Evolutionary conservation across 495 filamentous ascomycete genomes (phyloP).

Genomic region (Daldinia concentrica): DNA sequence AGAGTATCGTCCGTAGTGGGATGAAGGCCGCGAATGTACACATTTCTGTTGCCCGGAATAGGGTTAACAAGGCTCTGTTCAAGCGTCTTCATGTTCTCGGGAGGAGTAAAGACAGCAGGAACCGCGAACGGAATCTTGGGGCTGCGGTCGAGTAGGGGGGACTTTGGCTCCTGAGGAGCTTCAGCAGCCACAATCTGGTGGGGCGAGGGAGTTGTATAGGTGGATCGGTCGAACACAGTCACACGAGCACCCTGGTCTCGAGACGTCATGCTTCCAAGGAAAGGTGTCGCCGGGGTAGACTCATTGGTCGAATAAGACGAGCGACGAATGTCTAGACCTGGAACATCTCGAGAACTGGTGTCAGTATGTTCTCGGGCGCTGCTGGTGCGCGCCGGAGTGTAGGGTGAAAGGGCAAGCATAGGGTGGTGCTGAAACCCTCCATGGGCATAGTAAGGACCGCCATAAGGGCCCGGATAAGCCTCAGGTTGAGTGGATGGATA

Average conservation of each 20-base stretch:
- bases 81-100: slow-evolving; percentile 78
- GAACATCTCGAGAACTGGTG: slow-evolving; percentile 58
- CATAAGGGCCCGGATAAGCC: slow-evolving; percentile 32
- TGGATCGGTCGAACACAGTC: slow-evolving; percentile 69
- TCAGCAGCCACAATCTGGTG: slow-evolving; percentile 60
- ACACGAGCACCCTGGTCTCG: slow-evolving; percentile 61
- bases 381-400: slow-evolving; percentile 56
- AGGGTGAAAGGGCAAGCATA: slow-evolving; percentile 56
- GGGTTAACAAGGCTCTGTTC: slow-evolving; percentile 93
- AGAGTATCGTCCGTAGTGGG: slow-evolving; percentile 95
- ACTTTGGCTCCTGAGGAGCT: slow-evolving; percentile 59
- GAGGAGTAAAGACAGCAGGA: slow-evolving; percentile 81
- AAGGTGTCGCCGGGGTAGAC: slow-evolving; percentile 68
- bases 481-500: slow-evolving; percentile 39
- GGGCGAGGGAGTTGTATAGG: slow-evolving; percentile 70
- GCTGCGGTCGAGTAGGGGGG: slow-evolving; percentile 71
- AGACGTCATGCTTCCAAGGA: slow-evolving; percentile 64
- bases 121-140: slow-evolving; percentile 90
- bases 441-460: slow-evolving; percentile 33
- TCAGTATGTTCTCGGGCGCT: slow-evolving; percentile 53
- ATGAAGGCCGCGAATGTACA: slow-evolving; percentile 95
- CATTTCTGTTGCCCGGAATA: slow-evolving; percentile 84
- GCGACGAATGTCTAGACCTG: slow-evolving; percentile 67
- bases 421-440: slow-evolving; percentile 37
- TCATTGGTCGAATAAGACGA: slow-evolving; percentile 76